Base-by-base conservation (phyloP, 225 moss, liverwort and hornwort genomes). In the Polytrichum commune region DNA sequence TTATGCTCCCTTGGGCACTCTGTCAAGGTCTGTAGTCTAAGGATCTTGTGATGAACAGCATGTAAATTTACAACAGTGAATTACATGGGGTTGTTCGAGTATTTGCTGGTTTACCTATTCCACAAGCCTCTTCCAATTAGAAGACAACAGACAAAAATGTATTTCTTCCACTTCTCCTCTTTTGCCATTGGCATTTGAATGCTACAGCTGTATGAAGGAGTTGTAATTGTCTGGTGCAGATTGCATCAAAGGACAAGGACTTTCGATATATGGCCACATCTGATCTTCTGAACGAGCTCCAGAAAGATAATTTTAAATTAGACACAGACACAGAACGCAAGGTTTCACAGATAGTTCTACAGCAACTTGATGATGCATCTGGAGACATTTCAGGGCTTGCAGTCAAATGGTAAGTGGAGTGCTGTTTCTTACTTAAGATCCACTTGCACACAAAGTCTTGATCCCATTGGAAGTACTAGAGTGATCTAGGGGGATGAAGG, bases 241-340 rank as follows among this genome's bases (percentile, higher is more conserved):
- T 99, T 86, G 98, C 98, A 56, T 99, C 98, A 57, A 99, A 99
- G 74, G 98, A 99, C 80, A 99, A 99, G 86, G 98, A 99, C 86
- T 99, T 93, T 60, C 84, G 98, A 76, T 99, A 99, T 53, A 99
- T 99, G 98, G 98, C 98, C 67, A 99, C 98, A 65, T 99, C 98
- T 65, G 98, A 99, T 84, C 87, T 99, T 70, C 87, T 99, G 71
- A 95, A 95, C 65, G 98, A 99, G 89, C 93, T 99, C 56, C 98
- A 95, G 76, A 99, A 99, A 75, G 98, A 95, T 72, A 89, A 84
- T 73, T 95, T 99, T 62, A 99, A 93, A 85, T 84, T 92, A 79
- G 98, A 99, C 76, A 71, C 78, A 62, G 98, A 99, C 33, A 99
- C 95, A 68, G 98, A 99, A 80, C 95, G 98, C 57, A 99, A 99